These are phyloP conservation scores for Cladosporium sp. DNA, from an alignment of 2,329 filamentous ascomycete genomes.

Conservation along the genomic window DNA sequence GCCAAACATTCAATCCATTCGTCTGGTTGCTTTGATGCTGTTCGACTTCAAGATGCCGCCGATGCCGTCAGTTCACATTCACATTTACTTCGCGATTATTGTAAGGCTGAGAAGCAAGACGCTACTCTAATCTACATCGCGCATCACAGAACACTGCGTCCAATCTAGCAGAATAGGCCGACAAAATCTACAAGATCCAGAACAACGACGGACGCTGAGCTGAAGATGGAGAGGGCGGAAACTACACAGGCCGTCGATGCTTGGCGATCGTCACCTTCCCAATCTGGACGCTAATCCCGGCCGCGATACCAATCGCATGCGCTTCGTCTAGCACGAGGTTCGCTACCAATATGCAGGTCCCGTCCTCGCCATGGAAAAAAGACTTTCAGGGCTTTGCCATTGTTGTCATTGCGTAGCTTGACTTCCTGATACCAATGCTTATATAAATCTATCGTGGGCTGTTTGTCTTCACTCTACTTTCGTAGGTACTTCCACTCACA, in stretches of 20 bases:
- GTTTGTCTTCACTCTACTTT: not conserved
- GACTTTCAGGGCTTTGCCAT: not conserved
- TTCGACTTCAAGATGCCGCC: too few relatives aligned
- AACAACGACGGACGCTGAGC: too few relatives aligned
- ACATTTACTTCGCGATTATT: too few relatives aligned
- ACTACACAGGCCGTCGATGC: not conserved
- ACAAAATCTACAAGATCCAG: too few relatives aligned
- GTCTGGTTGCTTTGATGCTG: too few relatives aligned
- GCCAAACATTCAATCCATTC: too few relatives aligned
- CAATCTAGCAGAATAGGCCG: too few relatives aligned
- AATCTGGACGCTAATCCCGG: not conserved
- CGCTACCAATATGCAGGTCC: slow-evolving; percentile 5
- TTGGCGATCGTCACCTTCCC: slow-evolving; percentile 8
- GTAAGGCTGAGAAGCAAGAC: too few relatives aligned
- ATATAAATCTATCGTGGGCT: not conserved
- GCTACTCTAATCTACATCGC: too few relatives aligned
- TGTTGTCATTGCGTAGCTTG: not conserved
- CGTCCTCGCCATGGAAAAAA: not conserved
- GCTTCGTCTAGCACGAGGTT: slow-evolving; percentile 3
- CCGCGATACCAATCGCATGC: slow-evolving; percentile 5
- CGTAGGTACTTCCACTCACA: not conserved
- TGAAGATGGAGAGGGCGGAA: too few relatives aligned
- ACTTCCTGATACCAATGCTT: not conserved
- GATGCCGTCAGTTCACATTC: too few relatives aligned
- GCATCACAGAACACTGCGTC: too few relatives aligned